Base-by-base conservation (phyloP, 495 filamentous ascomycete genomes). In the Acidomyces sp. region DNA sequence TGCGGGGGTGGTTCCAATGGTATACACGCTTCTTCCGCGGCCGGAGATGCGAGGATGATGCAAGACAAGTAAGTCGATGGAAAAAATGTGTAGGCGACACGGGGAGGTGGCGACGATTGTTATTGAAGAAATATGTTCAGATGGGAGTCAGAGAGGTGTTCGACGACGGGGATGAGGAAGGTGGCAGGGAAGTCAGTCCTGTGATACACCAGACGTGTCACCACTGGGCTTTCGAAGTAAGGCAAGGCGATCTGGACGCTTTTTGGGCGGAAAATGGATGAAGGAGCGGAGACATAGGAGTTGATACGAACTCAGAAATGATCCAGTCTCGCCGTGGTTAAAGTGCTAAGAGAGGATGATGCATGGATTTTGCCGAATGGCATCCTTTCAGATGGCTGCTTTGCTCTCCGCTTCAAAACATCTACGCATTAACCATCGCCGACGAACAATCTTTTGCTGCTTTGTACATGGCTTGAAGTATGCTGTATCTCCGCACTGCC, bases 1-100 rank as follows among this genome's bases (percentile, higher is more conserved):
- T 67, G 3, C 51, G 66, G 34, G 66, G 66, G 18, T 68, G 65
- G 66, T 68, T 69, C 46, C 67, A 70, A 43, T 69, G 66, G 67
- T 69, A 68, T 39, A 62, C 58, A 30, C 63, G 65, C 1, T 69
- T 67, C 53, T 68, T 61, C 49, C 51, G 56, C 25, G 66, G 66
- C 0, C 43, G 66, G 12, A 51, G 67, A 18, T 69, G 66, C 23
- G 63, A 59, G 3, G 67, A 70, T 37, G 67, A 70, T 43, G 65
- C 63, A 29, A 53, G 65, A 28, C 66, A 70, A 51, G 54, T 70
- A 6, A 49, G 55, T 15, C 40, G 67, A 26, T 69, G 67, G 66
- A 58, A 46, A 41, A 65, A 55, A 35, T 69, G 67, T 34, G 65
- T 65, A 4, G 66, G 66, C 9, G 60, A 62, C 42, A 68, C 49